A percentile compares a stretch with the other conserved stretches of the same genome.
Evolutionary conservation across 2,329 filamentous ascomycete species (phyloP).

Genomic region (Aureobasidium namibiae): DNA sequence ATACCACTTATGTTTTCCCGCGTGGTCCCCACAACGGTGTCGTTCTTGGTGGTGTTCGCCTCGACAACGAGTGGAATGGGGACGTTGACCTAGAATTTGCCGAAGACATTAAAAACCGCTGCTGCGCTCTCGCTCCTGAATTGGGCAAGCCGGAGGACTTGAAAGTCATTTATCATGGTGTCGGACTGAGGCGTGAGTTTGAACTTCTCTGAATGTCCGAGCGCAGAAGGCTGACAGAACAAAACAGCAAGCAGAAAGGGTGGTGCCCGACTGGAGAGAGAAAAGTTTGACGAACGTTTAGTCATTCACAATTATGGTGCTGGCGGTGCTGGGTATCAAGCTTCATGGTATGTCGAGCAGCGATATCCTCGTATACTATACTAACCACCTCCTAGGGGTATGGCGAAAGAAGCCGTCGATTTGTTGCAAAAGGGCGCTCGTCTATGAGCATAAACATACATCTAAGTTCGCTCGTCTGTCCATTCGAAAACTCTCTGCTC

Average conservation of each 20-base stretch:
- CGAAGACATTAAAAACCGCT: slow-evolving; percentile 42
- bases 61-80: slow-evolving; percentile 7
- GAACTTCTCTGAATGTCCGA: not conserved
- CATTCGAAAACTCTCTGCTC: not conserved
- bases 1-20: slow-evolving; percentile 11
- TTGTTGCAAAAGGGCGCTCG: slow-evolving; percentile 4
- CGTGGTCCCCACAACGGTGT: slow-evolving; percentile 4
- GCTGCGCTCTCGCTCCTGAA: slow-evolving; percentile 49
- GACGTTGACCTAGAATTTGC: slow-evolving; percentile 7
- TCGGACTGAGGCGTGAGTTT: slow-evolving; percentile 55
- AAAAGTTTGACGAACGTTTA: slow-evolving; percentile 52
- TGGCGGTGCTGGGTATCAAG: slow-evolving; percentile 60
- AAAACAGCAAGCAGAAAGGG: slow-evolving; percentile 49
- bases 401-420: slow-evolving; percentile 9
- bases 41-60: slow-evolving; percentile 3
- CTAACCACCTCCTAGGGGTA: not conserved
- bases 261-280: slow-evolving; percentile 65
- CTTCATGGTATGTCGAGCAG: slow-evolving; percentile 1
- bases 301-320: slow-evolving; percentile 71
- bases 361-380: not conserved
- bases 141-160: slow-evolving; percentile 44
- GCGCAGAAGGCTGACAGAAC: not conserved
- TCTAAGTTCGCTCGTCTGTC: not conserved
- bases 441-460: not conserved
- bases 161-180: slow-evolving; percentile 66